phyloP scores from a whole-genome alignment of 257 asterid genomes.

The Jacaranda mimosifolia region DNA sequence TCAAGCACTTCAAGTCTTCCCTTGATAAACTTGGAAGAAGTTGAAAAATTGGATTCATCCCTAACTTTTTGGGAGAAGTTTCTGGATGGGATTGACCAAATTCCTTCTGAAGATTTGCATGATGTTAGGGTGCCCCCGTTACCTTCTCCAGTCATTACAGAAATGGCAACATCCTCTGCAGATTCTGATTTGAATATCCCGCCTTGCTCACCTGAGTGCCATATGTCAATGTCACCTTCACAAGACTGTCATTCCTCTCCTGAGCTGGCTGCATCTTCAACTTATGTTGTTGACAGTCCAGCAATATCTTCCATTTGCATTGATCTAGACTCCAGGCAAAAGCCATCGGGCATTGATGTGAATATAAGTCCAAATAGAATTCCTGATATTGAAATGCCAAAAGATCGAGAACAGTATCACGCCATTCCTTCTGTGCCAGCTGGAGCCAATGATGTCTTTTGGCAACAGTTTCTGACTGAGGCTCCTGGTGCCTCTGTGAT shows the following conservation, averaged over 20 bases:
- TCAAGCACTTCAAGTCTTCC: constrained; percentile 49
- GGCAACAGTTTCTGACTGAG: constrained; percentile 91
- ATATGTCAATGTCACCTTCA: constrained; percentile 54
- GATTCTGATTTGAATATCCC: constrained; percentile 62
- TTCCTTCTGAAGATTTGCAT: constrained; percentile 40
- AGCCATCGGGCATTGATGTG: constrained; percentile 49
- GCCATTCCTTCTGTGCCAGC: constrained; percentile 32
- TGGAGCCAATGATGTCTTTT: constrained; percentile 75
- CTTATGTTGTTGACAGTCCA: constrained; percentile 40
- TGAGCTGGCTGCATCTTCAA: background rate
- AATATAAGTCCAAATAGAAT: constrained; percentile 48
- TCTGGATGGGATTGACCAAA: constrained; percentile 47
- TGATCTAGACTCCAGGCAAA: constrained; percentile 46
- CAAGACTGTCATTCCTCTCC: constrained; percentile 50
- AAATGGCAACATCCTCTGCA: constrained; percentile 52
- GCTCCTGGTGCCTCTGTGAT: constrained; percentile 53
- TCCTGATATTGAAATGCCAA: constrained; percentile 26
- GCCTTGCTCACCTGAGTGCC: constrained; percentile 49
- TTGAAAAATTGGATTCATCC: constrained; percentile 67
- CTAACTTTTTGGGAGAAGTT: constrained; percentile 68
- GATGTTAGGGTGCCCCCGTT: constrained; percentile 43
- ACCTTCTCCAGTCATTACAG: constrained; percentile 48
- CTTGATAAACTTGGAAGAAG: constrained; percentile 45
- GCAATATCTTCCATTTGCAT: constrained; percentile 53
- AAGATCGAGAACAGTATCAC: constrained; percentile 40